Evolutionary conservation across 2,329 filamentous ascomycete genomes (phyloP).

Genomic region (Drechslera avenae): DNA sequence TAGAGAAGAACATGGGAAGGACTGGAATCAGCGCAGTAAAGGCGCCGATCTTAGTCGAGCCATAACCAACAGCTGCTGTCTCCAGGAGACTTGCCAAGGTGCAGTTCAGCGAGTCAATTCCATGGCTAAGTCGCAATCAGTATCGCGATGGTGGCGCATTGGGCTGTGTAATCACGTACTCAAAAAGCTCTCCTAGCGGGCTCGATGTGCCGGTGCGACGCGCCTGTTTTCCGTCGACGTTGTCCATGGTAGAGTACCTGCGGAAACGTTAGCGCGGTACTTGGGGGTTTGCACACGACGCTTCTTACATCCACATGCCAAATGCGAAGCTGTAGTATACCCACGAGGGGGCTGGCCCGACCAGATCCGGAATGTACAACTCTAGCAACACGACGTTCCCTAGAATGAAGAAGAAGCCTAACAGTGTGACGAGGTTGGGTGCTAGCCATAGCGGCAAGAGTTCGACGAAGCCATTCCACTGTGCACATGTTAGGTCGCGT

Average conservation of each 20-base stretch:
- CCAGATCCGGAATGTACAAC: conserved; percentile 84
- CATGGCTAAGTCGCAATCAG: conserved; percentile 64
- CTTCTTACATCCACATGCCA: conserved; percentile 83
- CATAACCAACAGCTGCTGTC: conserved; percentile 90
- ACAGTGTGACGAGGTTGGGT: conserved; percentile 94
- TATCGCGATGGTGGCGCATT: conserved; percentile 27
- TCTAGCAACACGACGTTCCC: conserved; percentile 77
- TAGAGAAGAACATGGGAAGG: conserved; percentile 98
- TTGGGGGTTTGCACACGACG: neutral
- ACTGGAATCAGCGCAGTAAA: conserved; percentile 92
- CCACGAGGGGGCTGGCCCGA: conserved; percentile 88
- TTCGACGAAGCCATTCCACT: conserved; percentile 98
- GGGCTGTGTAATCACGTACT: conserved; percentile 57
- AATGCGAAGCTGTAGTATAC: conserved; percentile 95
- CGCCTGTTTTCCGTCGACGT: conserved; percentile 97
- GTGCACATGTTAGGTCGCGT: conserved; percentile 36
- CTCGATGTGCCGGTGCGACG: conserved; percentile 93
- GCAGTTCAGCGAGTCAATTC: conserved; percentile 97
- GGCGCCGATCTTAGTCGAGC: conserved; percentile 80
- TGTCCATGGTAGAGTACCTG: conserved; percentile 94
- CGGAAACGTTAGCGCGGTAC: conserved; percentile 18
- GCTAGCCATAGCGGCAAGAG: conserved; percentile 93
- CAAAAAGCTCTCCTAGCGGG: conserved; percentile 93
- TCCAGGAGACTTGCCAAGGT: conserved; percentile 89
- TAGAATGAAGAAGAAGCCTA: conserved; percentile 94